Evolutionary conservation across 129 eudicot species (phyloP), one percentile per base, ranked within the genome.

Genomic region (Ambrosia trifida): DNA sequence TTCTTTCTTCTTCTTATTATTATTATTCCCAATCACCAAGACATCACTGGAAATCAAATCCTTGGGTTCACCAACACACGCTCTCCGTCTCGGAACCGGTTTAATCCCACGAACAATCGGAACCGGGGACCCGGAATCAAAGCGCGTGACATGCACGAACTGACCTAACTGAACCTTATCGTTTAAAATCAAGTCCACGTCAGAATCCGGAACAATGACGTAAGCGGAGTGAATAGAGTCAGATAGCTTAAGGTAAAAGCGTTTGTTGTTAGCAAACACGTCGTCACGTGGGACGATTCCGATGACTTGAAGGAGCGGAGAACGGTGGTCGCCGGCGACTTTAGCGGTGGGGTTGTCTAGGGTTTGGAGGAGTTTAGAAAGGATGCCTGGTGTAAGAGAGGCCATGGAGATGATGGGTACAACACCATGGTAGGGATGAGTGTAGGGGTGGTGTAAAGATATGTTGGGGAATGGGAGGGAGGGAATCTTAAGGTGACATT

Each of bases 131-230:
- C 91, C 91, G 0, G 78, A 52, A 31, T 87, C 97, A 62, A 90
- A 84, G 76, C 95, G 75, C 32, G 85, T 17, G 11, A 87, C 89
- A 36, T 90, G 85, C 43, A 90, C 75, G 68, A 87, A 85, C 82
- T 90, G 97, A 3, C 97, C 95, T 7, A 90, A 75, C 32, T 90
- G 97, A 64, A 90, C 82, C 80, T 85, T 83, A 74, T 90, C 97
- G 38, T 74, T 77, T 54, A 83, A 77, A 70, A 90, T 83, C 65
- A 90, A 76, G 59, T 90, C 97, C 0, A 72, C 79, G 12, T 87
- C 91, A 35, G 35, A 53, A 1, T 81, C 89, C 1, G 83, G 49
- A 0, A 90, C 95, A 2, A 89, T 81, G 3, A 90, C 95, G 72
- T 90, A 90, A 1, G 97, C 97, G 0, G 97, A 87, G 75, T 90